Conservation (phyloP, 805 yeast genomes). For the Pichia eremophila region DNA sequence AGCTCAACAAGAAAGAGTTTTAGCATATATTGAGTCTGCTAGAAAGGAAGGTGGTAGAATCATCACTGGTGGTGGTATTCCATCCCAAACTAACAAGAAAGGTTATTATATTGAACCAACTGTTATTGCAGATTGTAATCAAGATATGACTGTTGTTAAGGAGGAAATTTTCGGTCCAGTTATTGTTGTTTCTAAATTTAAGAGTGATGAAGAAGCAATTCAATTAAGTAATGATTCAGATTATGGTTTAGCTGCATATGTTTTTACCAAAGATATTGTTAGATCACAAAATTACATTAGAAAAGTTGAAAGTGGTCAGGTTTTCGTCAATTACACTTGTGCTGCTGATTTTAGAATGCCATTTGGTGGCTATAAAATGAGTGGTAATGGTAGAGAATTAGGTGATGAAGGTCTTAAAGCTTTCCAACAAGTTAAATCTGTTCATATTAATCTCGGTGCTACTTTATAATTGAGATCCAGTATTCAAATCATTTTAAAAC, state of each 20-base stretch:
- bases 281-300: constrained; percentile 69
- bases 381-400: constrained; percentile 91
- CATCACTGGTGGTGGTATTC: constrained; percentile 52
- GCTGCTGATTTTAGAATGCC: constrained; percentile 84
- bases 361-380: constrained; percentile 86
- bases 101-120: constrained; percentile 71
- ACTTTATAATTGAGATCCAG: constrained; percentile 10
- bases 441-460: constrained; percentile 39
- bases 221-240: constrained; percentile 67
- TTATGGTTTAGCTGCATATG: constrained; percentile 88
- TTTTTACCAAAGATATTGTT: constrained; percentile 68
- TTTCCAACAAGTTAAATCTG: constrained; percentile 83
- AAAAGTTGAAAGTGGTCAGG: constrained; percentile 76
- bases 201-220: constrained; percentile 74
- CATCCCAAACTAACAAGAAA: constrained; percentile 31
- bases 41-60: constrained; percentile 74
- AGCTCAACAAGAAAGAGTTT: constrained; percentile 68
- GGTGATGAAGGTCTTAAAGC: constrained; percentile 80
- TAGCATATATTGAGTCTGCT: constrained; percentile 70
- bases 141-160: constrained; percentile 57
- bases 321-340: constrained; percentile 87
- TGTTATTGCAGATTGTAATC: constrained; percentile 60
- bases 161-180: constrained; percentile 92
- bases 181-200: constrained; percentile 73
- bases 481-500: too few species aligned